A percentile compares a stretch with the other conserved stretches of the same genome.
Conservation (phyloP, 768 basidiomycete genomes). For the Pseudohyphozyma bogoriensis region DNA sequence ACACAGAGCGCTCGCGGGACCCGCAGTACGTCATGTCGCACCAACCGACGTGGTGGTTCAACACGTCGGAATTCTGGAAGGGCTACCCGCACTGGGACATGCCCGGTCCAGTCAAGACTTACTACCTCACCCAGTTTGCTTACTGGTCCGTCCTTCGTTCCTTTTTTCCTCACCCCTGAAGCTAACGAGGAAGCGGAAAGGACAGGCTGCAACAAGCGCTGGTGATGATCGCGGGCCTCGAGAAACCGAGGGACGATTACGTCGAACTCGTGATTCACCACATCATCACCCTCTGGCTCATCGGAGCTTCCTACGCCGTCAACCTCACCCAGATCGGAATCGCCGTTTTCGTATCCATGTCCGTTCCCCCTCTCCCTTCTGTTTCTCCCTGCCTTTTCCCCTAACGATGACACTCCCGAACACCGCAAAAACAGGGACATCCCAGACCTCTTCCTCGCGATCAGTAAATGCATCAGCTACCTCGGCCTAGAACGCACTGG, state of each 20-base stretch:
- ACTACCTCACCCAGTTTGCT: slow-evolving; percentile 76
- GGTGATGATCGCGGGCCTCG: slow-evolving; percentile 71
- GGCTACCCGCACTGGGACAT: slow-evolving; percentile 25
- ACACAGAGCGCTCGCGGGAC: neutral
- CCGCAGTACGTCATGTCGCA: slow-evolving; percentile 54
- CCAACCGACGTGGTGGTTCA: slow-evolving; percentile 76
- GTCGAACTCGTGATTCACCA: slow-evolving; percentile 87
- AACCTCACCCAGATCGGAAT: slow-evolving; percentile 76
- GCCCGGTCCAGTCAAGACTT: slow-evolving; percentile 40
- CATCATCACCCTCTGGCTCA: slow-evolving; percentile 84
- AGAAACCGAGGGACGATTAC: slow-evolving; percentile 91
- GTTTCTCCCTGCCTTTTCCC: too few species aligned
- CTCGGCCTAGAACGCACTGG: slow-evolving; percentile 49
- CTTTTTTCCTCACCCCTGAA: too few species aligned
- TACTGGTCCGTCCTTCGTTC: slow-evolving; percentile 49
- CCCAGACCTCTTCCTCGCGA: slow-evolving; percentile 68
- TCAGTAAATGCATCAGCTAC: slow-evolving; percentile 82
- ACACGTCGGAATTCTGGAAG: slow-evolving; percentile 76
- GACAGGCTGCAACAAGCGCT: slow-evolving; percentile 70
- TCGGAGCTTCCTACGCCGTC: slow-evolving; percentile 61
- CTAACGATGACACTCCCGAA: too few species aligned
- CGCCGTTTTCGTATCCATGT: slow-evolving; percentile 90
- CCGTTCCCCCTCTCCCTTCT: too few species aligned
- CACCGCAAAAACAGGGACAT: too few species aligned
- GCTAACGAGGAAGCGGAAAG: too few species aligned